phyloP scores from a whole-genome alignment of 1,139 yeast genomes.

The Geotrichum reessii region DNA sequence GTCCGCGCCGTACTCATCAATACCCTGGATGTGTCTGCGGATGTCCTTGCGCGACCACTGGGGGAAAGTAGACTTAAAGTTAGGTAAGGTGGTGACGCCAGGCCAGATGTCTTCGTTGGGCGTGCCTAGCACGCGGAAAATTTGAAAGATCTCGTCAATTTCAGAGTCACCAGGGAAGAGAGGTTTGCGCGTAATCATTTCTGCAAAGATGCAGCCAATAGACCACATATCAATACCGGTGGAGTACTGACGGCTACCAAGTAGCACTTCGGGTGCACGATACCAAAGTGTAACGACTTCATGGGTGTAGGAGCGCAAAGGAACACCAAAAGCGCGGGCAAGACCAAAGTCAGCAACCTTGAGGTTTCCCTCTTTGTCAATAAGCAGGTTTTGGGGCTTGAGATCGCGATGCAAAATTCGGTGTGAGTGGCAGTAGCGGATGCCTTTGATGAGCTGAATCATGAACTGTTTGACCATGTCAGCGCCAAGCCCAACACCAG shows the following conservation, averaged over 20 bases:
- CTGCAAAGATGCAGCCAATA: slow-evolving; percentile 96
- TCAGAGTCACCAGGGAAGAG: slow-evolving; percentile 96
- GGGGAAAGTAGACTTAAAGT: slow-evolving; percentile 92
- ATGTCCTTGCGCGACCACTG: slow-evolving; percentile 81
- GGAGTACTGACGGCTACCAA: slow-evolving; percentile 95
- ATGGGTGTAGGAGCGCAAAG: slow-evolving; percentile 91
- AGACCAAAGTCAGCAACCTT: slow-evolving; percentile 96
- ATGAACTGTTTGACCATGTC: slow-evolving; percentile 89
- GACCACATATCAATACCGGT: slow-evolving; percentile 99
- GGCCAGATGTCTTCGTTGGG: slow-evolving; percentile 96
- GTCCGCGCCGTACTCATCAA: slow-evolving; percentile 71
- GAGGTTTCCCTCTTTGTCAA: slow-evolving; percentile 90
- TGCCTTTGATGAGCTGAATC: slow-evolving; percentile 89
- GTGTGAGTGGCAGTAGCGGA: slow-evolving; percentile 91
- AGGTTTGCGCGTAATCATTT: slow-evolving; percentile 95
- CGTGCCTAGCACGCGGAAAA: slow-evolving; percentile 88
- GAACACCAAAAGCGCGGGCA: slow-evolving; percentile 97
- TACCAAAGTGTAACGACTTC: slow-evolving; percentile 98
- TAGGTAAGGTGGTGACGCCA: slow-evolving; percentile 88
- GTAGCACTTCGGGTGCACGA: slow-evolving; percentile 89
- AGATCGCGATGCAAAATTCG: slow-evolving; percentile 92
- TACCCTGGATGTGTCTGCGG: slow-evolving; percentile 66
- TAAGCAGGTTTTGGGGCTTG: slow-evolving; percentile 91
- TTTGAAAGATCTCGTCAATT: slow-evolving; percentile 93
- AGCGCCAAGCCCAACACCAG: slow-evolving; percentile 82